A percentile compares a stretch with the other conserved stretches of the same genome.
These are phyloP conservation scores for Chlorella sp. DNA, from an alignment of 139 green algal genomes.

Conservation along the genomic window DNA sequence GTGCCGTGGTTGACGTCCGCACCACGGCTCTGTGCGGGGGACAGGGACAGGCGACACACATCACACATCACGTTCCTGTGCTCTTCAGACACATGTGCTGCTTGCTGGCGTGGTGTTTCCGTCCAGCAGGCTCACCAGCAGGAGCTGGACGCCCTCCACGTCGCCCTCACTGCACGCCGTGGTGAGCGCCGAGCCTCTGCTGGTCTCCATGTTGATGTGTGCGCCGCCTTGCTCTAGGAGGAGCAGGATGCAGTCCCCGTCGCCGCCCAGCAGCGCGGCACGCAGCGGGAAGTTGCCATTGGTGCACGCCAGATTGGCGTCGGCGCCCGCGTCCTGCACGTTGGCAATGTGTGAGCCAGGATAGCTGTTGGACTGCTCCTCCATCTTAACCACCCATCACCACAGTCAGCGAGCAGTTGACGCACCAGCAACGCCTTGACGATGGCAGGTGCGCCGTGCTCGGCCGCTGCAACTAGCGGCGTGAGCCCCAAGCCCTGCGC, in stretches of 20 bases:
- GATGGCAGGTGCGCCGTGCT: neutral
- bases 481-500: neutral
- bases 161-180: neutral
- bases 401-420: too few relatives aligned
- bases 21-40: neutral
- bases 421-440: neutral
- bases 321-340: neutral
- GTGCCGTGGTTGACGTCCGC: neutral
- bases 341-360: too few relatives aligned
- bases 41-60: neutral
- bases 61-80: neutral
- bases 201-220: constrained; percentile 6
- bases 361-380: too few relatives aligned
- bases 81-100: neutral
- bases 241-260: neutral
- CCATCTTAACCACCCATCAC: too few relatives aligned
- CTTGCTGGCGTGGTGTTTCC: neutral
- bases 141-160: neutral
- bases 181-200: neutral
- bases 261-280: neutral
- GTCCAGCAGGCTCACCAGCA: constrained; percentile 2
- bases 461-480: neutral
- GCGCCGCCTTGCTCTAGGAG: neutral
- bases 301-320: neutral
- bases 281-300: neutral